Evolutionary conservation across 768 basidiomycete species (phyloP), one percentile per base, ranked within the genome.

Genomic region (Boletus rubroflammeus): DNA sequence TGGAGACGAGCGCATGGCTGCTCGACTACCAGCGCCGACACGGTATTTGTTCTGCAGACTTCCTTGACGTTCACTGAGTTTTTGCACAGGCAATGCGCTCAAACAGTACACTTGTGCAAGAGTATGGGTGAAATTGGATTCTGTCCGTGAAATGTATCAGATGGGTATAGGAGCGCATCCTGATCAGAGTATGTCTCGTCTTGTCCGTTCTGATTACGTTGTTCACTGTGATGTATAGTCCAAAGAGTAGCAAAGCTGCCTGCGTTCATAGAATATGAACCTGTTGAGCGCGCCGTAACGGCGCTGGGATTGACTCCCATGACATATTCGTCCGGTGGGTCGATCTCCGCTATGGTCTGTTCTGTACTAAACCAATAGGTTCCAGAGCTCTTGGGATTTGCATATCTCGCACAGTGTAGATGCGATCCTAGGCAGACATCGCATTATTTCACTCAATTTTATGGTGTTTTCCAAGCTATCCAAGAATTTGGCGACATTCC

Each of bases 351-450:
- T 10, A 28, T 28, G 46, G 7, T 36, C 14, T 29, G 34, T 43
- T 39, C 34, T 25, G 15, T 40, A 32, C 40, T 57, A 35, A 63
- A 44, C 45, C 47, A 34, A 56, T 14, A 15, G 13, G 34, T 36
- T 15, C 26, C 59, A 93, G 90, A 87, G 23, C 73, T 90, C 13
- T 76, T 93, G 50, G 74, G 75, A n/a, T 92, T 90, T 66, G 89
- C 84, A 1, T 93, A 93, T 62, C 70, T 85, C 51, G 85, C 88
- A 0, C 89, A 93, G 68, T 87, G 83, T 64, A 86, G 89, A 55
- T 93, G 91, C 68, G 84, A 92, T 62, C 88, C 89, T 29, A 73
- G 69, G 3, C 71, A 76, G 35, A 91, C 89, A 0, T 59, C 82
- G 5, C 65, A 72, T 14, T 87, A 90, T 67, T 91, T 89, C 67